Evolutionary conservation across 176 grass and related monocot genomes (phyloP).

Genomic region (Dactylis glomerata): DNA sequence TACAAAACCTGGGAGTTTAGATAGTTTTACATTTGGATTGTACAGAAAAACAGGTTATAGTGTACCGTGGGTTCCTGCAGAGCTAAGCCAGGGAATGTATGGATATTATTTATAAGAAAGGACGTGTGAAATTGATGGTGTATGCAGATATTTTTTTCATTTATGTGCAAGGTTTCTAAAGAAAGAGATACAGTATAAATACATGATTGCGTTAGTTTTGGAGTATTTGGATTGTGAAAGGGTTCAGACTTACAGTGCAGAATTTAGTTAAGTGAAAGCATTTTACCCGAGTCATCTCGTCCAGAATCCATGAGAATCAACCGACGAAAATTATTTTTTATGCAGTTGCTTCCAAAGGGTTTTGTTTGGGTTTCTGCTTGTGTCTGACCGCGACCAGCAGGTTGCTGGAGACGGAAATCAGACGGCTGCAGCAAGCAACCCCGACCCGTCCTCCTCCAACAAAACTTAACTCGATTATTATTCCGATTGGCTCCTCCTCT

Average conservation of each 20-base stretch:
- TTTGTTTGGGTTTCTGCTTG: background rate
- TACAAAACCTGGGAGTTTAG: background rate
- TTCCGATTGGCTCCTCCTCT: background rate
- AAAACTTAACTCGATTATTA: background rate
- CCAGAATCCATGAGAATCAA: background rate
- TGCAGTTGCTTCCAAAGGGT: background rate
- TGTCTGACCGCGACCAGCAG: background rate
- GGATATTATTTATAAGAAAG: background rate
- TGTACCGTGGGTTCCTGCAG: background rate
- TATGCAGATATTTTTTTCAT: background rate
- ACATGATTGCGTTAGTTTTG: background rate
- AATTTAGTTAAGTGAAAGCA: background rate
- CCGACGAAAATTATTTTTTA: background rate
- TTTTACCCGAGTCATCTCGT: background rate
- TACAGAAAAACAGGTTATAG: background rate
- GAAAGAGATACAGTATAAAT: background rate
- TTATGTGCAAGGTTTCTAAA: background rate
- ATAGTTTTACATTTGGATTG: background rate
- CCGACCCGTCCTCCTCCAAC: background rate
- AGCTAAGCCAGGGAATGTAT: background rate
- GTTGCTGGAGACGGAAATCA: background rate
- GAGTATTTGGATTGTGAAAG: background rate
- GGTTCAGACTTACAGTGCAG: background rate
- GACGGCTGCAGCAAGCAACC: background rate
- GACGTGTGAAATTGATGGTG: background rate